Evolutionary conservation across 139 green algal genomes (phyloP), one percentile per base, ranked within the genome.

Genomic region (Chlamydomonas urium): DNA sequence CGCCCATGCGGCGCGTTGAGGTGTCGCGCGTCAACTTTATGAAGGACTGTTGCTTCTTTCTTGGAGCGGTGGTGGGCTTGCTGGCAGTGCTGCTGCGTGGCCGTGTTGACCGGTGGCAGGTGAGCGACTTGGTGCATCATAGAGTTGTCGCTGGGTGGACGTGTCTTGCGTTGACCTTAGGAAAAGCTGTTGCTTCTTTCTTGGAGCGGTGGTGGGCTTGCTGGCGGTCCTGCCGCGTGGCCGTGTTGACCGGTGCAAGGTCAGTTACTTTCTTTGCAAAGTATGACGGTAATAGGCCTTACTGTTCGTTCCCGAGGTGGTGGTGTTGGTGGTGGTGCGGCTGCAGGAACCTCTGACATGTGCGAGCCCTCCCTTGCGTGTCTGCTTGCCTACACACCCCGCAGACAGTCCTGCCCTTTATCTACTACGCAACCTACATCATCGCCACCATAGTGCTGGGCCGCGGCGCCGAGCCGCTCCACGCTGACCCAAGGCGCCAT

Each of bases 381-480:
- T n/a, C n/a, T n/a, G n/a, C n/a, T n/a, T n/a, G n/a, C n/a, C n/a
- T n/a, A n/a, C n/a, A n/a, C n/a, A n/a, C n/a, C n/a, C n/a, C n/a
- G n/a, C n/a, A n/a, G n/a, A n/a, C n/a, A n/a, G n/a, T n/a, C n/a
- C n/a, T n/a, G n/a, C n/a, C n/a, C n/a, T n/a, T n/a, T n/a, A n/a
- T n/a, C n/a, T n/a, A n/a, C n/a, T 85, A 83, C 45, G 48, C 75
- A 3, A 31, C 32, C 42, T 88, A 85, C 66, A 72, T 88, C 33
- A 26, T 24, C 21, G 31, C 47, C 38, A 88, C 79, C 26, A 48
- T 85, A 19, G 65, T 32, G 21, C 23, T 85, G 61, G 57, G 48
- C 5, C 38, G 72, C 6, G 63, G 58, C n/a, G 62, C 81, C 32
- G 79, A 82, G 56, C 75, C 69, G 3, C 63, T 87, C 45, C 73